Percentiles rank a stretch among this genome's conserved stretches.
Conservation (phyloP, 2,329 filamentous ascomycete species). For the Aspergillus thermomutatus region DNA sequence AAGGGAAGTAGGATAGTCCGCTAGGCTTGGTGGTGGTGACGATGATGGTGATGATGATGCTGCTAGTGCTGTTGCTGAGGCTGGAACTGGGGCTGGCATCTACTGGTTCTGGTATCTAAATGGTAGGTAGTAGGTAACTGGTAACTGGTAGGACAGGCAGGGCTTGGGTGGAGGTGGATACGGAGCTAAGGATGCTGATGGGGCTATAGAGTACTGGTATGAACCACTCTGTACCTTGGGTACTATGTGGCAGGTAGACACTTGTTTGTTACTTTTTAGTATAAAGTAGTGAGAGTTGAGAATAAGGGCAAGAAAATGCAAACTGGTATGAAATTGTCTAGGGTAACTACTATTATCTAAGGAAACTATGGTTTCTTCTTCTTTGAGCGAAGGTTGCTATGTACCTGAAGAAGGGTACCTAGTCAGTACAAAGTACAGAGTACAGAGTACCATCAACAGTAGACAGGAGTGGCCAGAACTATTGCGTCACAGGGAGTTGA, state of each 20-base stretch:
- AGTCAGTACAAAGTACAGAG: too few species aligned
- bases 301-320: not conserved
- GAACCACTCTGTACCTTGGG: not conserved
- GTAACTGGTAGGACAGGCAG: not conserved
- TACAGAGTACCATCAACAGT: too few species aligned
- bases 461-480: not conserved
- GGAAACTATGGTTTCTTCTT: not conserved
- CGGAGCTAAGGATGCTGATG: not conserved
- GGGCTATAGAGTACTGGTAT: not conserved
- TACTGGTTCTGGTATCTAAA: too few species aligned
- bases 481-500: not conserved
- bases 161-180: not conserved
- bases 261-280: not conserved
- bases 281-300: not conserved
- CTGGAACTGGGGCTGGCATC: too few species aligned
- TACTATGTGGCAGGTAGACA: not conserved
- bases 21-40: constrained; percentile 1
- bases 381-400: not conserved
- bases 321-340: not conserved
- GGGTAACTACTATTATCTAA: not conserved
- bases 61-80: not conserved
- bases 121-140: not conserved
- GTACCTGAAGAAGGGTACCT: not conserved
- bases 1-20: constrained; percentile 25
- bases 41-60: not conserved